These are phyloP conservation scores for Quercus lobata DNA, from an alignment of 331 rosid species.

Conservation along the genomic window DNA sequence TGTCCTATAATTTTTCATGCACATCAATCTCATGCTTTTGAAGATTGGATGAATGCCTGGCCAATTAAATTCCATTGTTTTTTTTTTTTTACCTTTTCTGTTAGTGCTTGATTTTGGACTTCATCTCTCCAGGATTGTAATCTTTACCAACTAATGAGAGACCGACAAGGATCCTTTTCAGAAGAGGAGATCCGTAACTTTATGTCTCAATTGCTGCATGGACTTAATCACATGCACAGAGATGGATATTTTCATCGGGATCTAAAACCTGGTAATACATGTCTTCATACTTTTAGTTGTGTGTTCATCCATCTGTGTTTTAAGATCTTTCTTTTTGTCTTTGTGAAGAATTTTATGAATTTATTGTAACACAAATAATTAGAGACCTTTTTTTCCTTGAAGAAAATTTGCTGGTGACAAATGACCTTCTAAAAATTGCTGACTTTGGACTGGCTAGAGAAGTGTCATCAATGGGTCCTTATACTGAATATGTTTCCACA, in stretches of 20 bases:
- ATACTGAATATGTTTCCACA: slow-evolving; percentile 90
- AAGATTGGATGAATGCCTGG: slow-evolving; percentile 16
- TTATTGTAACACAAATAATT: slow-evolving; percentile 1
- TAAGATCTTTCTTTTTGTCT: slow-evolving; percentile 7
- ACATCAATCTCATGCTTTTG: not conserved
- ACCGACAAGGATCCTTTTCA: slow-evolving; percentile 57
- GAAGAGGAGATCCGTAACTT: slow-evolving; percentile 71
- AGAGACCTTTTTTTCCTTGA: slow-evolving; percentile 6
- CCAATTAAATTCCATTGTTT: not conserved
- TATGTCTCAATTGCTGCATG: slow-evolving; percentile 64
- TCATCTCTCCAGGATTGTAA: slow-evolving; percentile 55
- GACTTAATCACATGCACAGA: slow-evolving; percentile 73
- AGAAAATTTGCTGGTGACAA: slow-evolving; percentile 85
- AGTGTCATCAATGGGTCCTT: slow-evolving; percentile 76
- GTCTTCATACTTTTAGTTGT: slow-evolving; percentile 4
- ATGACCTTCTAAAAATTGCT: slow-evolving; percentile 70
- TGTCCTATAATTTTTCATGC: not conserved
- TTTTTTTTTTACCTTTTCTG: slow-evolving; percentile 1
- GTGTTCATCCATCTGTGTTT: slow-evolving; percentile 10
- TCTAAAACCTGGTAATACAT: slow-evolving; percentile 71
- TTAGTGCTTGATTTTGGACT: slow-evolving; percentile 30
- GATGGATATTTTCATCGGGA: slow-evolving; percentile 80
- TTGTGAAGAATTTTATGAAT: not conserved
- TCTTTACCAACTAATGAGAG: slow-evolving; percentile 79
- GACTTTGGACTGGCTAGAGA: slow-evolving; percentile 90